These are phyloP conservation scores for Acidomyces sp. DNA, from an alignment of 495 filamentous ascomycete genomes.

Conservation along the genomic window DNA sequence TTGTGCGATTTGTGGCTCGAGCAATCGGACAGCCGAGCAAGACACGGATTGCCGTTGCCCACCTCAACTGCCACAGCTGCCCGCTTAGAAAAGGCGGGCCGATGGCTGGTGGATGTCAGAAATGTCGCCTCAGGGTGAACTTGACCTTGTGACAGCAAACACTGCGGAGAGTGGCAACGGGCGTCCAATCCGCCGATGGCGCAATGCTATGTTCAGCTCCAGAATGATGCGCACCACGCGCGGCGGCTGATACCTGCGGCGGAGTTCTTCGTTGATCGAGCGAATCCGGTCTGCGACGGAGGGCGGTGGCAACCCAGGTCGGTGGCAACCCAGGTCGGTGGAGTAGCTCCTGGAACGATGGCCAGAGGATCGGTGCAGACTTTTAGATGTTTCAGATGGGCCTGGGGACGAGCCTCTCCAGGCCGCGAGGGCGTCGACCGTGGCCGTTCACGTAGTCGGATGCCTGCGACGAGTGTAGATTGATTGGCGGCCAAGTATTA, in stretches of 20 bases:
- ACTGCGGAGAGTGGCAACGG: neutral
- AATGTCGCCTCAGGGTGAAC: constrained; percentile 9
- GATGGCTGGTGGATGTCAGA: neutral
- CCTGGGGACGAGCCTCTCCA: neutral
- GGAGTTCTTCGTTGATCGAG: neutral
- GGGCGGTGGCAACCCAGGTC: constrained; percentile 5
- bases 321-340: constrained; percentile 12
- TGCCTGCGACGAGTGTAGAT: constrained; percentile 2
- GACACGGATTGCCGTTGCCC: too few relatives aligned
- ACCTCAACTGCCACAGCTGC: too few relatives aligned
- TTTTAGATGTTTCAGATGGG: constrained; percentile 11
- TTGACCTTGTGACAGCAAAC: constrained; percentile 1
- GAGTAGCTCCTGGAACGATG: constrained; percentile 5
- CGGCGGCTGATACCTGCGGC: constrained; percentile 2
- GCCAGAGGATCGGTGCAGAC: constrained; percentile 9
- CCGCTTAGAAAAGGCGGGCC: neutral
- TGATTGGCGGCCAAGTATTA: neutral
- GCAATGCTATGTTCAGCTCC: too few relatives aligned
- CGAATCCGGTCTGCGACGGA: neutral
- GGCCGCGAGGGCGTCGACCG: neutral
- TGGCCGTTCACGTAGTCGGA: too few relatives aligned
- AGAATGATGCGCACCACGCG: constrained; percentile 1
- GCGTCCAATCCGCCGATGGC: too few relatives aligned
- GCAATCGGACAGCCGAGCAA: constrained; percentile 3
- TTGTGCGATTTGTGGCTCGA: neutral